phyloP scores from a whole-genome alignment of 768 basidiomycete genomes.

The Amanita thiersii region DNA sequence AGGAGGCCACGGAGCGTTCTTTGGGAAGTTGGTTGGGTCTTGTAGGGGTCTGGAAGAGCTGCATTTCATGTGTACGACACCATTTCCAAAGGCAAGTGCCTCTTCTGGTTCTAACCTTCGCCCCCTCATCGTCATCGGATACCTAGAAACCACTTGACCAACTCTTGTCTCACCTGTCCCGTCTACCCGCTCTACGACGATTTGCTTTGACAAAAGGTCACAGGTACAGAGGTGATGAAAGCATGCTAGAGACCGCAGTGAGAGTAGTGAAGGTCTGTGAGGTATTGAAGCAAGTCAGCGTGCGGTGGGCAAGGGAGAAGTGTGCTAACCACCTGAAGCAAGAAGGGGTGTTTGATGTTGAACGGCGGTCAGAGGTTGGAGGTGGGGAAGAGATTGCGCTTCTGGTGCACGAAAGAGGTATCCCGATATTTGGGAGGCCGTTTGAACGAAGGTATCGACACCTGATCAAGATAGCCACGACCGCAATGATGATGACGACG shows the following conservation, averaged over 20 bases:
- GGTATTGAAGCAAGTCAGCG: slow-evolving; percentile 30
- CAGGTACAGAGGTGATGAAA: slow-evolving; percentile 31
- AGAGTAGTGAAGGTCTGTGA: slow-evolving; percentile 26
- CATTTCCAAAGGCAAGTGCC: slow-evolving; percentile 29
- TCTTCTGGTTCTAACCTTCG: background rate
- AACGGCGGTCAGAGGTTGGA: slow-evolving; percentile 3
- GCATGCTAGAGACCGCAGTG: slow-evolving; percentile 33
- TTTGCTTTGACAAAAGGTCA: slow-evolving; percentile 45
- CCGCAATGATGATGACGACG: background rate
- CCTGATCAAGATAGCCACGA: background rate
- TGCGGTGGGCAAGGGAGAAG: slow-evolving; percentile 40
- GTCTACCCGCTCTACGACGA: slow-evolving; percentile 30
- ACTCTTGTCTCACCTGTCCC: slow-evolving; percentile 26
- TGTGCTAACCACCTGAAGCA: slow-evolving; percentile 43
- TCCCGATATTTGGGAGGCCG: slow-evolving; percentile 30
- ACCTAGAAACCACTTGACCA: slow-evolving; percentile 37
- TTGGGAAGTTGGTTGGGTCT: slow-evolving; percentile 24
- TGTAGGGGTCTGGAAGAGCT: slow-evolving; percentile 35
- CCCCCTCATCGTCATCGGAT: background rate
- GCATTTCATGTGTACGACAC: slow-evolving; percentile 44
- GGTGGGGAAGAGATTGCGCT: slow-evolving; percentile 5
- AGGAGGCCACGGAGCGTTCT: slow-evolving; percentile 20
- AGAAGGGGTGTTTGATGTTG: slow-evolving; percentile 34
- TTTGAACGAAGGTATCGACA: slow-evolving; percentile 27
- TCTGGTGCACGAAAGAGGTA: slow-evolving; percentile 26